These are phyloP conservation scores for Pseudognaphalium luteoalbum DNA, from an alignment of 129 eudicot genomes.

Conservation along the genomic window DNA sequence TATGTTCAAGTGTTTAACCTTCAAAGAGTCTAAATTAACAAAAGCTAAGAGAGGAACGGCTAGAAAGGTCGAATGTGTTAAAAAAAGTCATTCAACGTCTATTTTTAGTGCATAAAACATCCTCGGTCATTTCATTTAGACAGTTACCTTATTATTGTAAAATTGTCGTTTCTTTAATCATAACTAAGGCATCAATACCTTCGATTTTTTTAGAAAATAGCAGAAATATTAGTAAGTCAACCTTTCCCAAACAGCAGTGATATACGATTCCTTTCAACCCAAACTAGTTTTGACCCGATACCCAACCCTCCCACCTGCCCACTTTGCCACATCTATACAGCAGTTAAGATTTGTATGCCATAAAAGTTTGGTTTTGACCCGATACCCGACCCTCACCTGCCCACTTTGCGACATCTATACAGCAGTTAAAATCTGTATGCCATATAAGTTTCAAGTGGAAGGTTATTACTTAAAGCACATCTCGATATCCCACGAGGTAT, in stretches of 20 bases:
- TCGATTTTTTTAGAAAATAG: no score
- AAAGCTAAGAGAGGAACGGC: not conserved
- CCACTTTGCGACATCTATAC: not conserved
- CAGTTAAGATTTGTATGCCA: not conserved
- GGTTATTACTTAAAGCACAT: not conserved
- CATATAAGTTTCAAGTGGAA: not conserved
- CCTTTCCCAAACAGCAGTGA: not conserved
- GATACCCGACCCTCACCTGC: not conserved
- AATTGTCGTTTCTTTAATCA: no score
- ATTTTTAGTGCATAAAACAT: not conserved
- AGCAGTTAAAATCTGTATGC: not conserved
- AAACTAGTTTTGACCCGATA: not conserved
- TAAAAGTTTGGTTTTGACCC: not conserved
- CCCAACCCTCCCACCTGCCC: not conserved
- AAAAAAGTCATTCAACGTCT: not conserved
- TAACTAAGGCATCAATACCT: no score
- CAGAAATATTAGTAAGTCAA: no score
- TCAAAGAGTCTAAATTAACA: not conserved
- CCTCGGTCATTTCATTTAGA: not conserved
- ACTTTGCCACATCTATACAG: not conserved
- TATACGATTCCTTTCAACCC: not conserved
- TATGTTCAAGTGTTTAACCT: not conserved
- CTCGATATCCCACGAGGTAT: not conserved
- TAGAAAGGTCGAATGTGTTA: not conserved
- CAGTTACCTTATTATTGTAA: not conserved